Conservation (phyloP, 2,329 filamentous ascomycete genomes). For the Corinectria fuckeliana region DNA sequence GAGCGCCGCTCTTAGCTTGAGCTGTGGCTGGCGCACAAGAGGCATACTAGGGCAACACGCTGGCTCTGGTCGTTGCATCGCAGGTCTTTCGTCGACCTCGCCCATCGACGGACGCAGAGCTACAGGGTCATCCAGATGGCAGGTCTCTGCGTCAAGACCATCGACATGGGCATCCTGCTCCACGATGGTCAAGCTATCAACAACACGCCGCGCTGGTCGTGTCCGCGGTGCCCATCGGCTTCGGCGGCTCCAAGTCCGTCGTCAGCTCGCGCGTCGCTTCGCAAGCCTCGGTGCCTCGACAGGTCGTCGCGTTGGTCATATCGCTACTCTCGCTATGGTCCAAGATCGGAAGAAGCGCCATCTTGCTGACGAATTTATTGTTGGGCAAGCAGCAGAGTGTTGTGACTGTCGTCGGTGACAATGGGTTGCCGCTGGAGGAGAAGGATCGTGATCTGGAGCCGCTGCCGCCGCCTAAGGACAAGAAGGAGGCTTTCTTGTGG, state of each 20-base stretch:
- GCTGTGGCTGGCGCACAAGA: no score
- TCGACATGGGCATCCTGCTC: conserved; percentile 47
- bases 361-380: conserved; percentile 48
- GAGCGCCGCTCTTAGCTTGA: background rate
- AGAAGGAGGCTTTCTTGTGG: conserved; percentile 37
- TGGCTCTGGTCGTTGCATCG: conserved; percentile 45
- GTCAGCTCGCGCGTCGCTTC: conserved; percentile 46
- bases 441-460: conserved; percentile 27
- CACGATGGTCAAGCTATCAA: conserved; percentile 35
- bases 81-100: conserved; percentile 42
- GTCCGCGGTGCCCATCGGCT: conserved; percentile 42
- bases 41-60: conserved; percentile 41
- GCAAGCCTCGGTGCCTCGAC: conserved; percentile 49
- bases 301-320: conserved; percentile 45
- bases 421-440: conserved; percentile 32
- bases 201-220: conserved; percentile 40
- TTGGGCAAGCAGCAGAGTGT: conserved; percentile 42
- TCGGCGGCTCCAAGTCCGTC: conserved; percentile 44
- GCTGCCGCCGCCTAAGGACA: conserved; percentile 25
- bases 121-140: conserved; percentile 48
- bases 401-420: conserved; percentile 38
- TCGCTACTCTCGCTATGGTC: conserved; percentile 45
- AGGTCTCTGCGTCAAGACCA: conserved; percentile 44
- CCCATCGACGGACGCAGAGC: conserved; percentile 45
- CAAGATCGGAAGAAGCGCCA: conserved; percentile 43